phyloP scores from a whole-genome alignment of 805 yeast species.

The Cyberlindnera nakhonratchasimensis region DNA sequence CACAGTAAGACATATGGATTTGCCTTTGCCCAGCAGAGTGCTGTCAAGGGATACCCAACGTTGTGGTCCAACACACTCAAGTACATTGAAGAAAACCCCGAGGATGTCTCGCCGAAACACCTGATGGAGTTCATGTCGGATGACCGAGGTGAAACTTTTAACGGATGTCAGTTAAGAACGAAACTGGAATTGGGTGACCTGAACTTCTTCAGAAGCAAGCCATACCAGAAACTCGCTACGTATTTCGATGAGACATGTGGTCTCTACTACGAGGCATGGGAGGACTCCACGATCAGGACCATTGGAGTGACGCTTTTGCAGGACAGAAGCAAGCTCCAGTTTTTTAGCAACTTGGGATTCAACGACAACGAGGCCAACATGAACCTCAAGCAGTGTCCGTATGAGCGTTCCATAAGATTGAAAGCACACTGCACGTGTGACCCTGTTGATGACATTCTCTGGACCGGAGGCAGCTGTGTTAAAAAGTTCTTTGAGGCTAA shows the following conservation, averaged over 20 bases:
- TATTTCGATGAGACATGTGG: conserved; percentile 71
- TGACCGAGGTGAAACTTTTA: conserved; percentile 67
- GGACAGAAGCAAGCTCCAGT: conserved; percentile 61
- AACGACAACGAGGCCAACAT: conserved; percentile 59
- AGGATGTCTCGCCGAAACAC: conserved; percentile 56
- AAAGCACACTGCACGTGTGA: conserved; percentile 70
- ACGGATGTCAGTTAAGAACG: conserved; percentile 87
- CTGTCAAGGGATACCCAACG: conserved; percentile 65
- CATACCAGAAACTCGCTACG: conserved; percentile 64
- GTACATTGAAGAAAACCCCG: conserved; percentile 58
- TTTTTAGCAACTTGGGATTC: conserved; percentile 79
- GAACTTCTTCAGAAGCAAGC: conserved; percentile 68
- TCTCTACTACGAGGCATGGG: conserved; percentile 88
- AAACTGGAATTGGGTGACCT: conserved; percentile 79
- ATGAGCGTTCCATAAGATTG: conserved; percentile 53
- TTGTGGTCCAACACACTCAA: conserved; percentile 72
- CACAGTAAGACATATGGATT: conserved; percentile 61
- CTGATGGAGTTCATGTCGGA: conserved; percentile 69
- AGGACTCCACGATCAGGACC: conserved; percentile 86
- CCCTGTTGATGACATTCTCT: conserved; percentile 67
- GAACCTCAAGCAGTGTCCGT: conserved; percentile 59
- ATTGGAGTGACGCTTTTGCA: conserved; percentile 74
- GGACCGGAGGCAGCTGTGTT: conserved; percentile 58
- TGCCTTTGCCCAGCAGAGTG: conserved; percentile 61
- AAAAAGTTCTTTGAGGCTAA: conserved; percentile 47